Base-by-base conservation (phyloP, 2,329 filamentous ascomycete genomes). In the Fusarium keratoplasticum region DNA sequence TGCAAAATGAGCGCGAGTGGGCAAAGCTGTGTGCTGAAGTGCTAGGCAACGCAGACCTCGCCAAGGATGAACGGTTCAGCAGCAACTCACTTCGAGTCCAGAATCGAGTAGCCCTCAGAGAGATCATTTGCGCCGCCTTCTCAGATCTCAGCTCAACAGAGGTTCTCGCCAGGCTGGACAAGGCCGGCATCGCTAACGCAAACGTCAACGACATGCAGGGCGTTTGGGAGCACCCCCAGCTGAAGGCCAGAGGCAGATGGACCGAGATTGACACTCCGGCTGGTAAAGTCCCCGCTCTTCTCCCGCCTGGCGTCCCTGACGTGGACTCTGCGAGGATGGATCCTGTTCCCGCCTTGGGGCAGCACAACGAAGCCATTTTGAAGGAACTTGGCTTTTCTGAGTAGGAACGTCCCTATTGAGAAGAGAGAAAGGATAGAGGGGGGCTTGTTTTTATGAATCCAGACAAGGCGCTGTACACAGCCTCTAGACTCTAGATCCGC, bases 1-100 rank as follows among this genome's bases (percentile, higher is more conserved):
- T 90, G 25, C 89, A 90, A 73, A 90, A 90, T 67, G 88, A 89
- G 79, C 81, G 88, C 4, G 89, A 90, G 73, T 89, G 87, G 87
- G 79, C 73, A 1, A 87, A 81, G 7, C 84, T 90, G 14, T 89
- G 87, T 65, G 76, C 78, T 0, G 76, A 83, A 3, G 87, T 90
- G 1, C 79, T 90, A 5, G 81, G 79, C 0, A 80, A 85, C 52
- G 79, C 82, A 0, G 81, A 80, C 0, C 70, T 89, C 2, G 82
- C 84, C 0, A 80, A 80, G 1, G 86, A 90, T 63, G 69, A 81
- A 40, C 82, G 87, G 1, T 90, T 90, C 71, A 73, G 69, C 20
- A 87, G 74, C 68, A 90, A 89, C 69, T 81, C 83, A 0, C 74
- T 85, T 4, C 81, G 88, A 5, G 83, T 81, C 0, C 75, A 86